Conservation (phyloP, 352 stramenopile species). For the Lagenidium giganteum region DNA sequence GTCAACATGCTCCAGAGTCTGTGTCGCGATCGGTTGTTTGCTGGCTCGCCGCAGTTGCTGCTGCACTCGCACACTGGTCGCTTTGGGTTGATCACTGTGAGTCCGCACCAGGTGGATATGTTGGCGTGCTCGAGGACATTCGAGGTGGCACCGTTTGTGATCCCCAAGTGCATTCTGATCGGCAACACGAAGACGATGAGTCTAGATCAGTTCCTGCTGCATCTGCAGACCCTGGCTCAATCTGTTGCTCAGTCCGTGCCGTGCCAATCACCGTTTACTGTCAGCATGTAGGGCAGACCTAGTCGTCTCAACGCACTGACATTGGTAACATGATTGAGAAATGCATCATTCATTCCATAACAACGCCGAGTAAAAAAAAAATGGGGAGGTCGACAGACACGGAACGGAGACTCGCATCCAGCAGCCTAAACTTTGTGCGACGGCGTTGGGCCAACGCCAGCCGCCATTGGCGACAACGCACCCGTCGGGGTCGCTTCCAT, state of each 20-base stretch:
- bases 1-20: constrained; percentile 37
- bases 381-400: constrained; percentile 5
- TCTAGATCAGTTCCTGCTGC: too few relatives aligned
- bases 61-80: constrained; percentile 10
- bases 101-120: constrained; percentile 25
- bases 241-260: too few relatives aligned
- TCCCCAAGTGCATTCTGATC: constrained; percentile 36
- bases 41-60: constrained; percentile 18
- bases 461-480: constrained; percentile 7
- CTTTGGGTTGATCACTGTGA: constrained; percentile 25
- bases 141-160: constrained; percentile 27
- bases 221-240: too few relatives aligned
- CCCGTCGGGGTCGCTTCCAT: constrained; percentile 15
- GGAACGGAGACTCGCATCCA: not conserved
- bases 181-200: too few relatives aligned
- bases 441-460: constrained; percentile 7
- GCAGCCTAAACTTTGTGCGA: constrained; percentile 17
- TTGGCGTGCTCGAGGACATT: constrained; percentile 16
- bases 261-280: constrained; percentile 40
- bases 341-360: not conserved
- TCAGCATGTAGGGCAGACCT: constrained; percentile 32
- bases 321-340: not conserved
- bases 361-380: constrained; percentile 1
- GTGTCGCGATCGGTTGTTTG: constrained; percentile 28
- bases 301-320: not conserved